Base-by-base conservation (phyloP, 2,329 filamentous ascomycete species). In the Pseudocercospora crystallina region DNA sequence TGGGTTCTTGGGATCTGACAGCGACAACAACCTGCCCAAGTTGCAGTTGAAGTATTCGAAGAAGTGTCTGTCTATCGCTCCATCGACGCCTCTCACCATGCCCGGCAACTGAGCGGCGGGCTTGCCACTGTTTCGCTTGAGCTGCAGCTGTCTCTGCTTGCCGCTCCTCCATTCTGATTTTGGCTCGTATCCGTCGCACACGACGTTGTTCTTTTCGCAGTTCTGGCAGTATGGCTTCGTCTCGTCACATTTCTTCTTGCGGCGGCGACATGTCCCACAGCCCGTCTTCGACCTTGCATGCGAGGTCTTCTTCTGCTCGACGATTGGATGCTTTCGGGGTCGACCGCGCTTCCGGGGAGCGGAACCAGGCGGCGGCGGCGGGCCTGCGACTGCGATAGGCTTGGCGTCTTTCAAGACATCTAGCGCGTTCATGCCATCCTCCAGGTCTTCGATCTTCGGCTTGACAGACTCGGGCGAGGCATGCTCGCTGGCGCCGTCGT, bases 121-220 rank as follows among this genome's bases (percentile, higher is more conserved):
- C 20, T 31, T 15, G 33, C 33, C 33, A 14, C 12, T n/a, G 12
- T n/a, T 3, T 14, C 33, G 33, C 14, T n/a, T 40, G 7, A 30
- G 26, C 12, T 29, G 26, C 31, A 54, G 36, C 32, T 49, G 79
- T 65, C 79, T 86, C 69, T 92, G 87, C 66, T 83, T 89, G 26
- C 90, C 89, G 65, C 89, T 91, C 69, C 85, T 89, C 90, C 90
- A 96, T 45, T 90, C 81, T 51, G 89, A 86, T 67, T 90, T 90
- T 55, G 89, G 86, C 43, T 89, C 88, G 65, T 95, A 96, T 10
- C 90, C 90, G 71, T 95, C 90, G 66, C 90, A 96, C 10, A 91
- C 83, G 10, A 95, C 89, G 8, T 90, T 89, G 68, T 95, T 96
- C 77, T 95, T 96, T 72, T 94, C 86, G 65, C 90, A 96, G 63